phyloP scores from a whole-genome alignment of 257 asterid species.

The Striga asiatica region DNA sequence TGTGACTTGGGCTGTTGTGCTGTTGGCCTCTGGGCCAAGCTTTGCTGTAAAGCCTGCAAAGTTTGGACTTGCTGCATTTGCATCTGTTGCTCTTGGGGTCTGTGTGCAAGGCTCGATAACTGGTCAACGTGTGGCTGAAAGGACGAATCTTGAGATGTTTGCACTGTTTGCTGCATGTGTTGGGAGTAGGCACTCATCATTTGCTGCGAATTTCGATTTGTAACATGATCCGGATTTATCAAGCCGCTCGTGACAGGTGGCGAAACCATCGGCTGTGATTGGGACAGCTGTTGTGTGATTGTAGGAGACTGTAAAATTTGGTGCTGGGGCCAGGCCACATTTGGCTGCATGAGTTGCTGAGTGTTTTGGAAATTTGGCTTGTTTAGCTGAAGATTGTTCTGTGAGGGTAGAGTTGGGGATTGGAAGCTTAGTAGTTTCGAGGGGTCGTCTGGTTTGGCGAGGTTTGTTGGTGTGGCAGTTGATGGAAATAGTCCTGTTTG shows the following conservation, averaged over 20 bases:
- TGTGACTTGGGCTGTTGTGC: constrained; percentile 42
- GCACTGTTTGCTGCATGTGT: constrained; percentile 62
- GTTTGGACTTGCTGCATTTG: constrained; percentile 39
- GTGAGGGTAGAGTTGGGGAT: constrained; percentile 42
- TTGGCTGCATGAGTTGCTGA: constrained; percentile 45
- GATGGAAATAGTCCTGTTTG: constrained; percentile 41
- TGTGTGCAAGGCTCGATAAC: constrained; percentile 34
- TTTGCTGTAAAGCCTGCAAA: constrained; percentile 1
- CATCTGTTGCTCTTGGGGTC: constrained; percentile 49
- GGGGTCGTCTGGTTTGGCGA: constrained; percentile 49
- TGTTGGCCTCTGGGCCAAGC: constrained; percentile 41
- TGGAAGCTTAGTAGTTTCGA: constrained; percentile 73
- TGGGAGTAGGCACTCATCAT: constrained; percentile 34
- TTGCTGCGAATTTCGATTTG: constrained; percentile 46
- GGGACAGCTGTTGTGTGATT: constrained; percentile 52
- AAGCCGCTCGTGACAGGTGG: constrained; percentile 27
- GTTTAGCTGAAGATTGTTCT: constrained; percentile 48
- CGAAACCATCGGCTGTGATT: constrained; percentile 24
- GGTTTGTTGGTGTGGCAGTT: constrained; percentile 10
- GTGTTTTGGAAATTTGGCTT: constrained; percentile 34
- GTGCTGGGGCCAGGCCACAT: constrained; percentile 42
- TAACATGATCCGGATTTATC: constrained; percentile 25
- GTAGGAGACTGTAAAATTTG: too few species aligned
- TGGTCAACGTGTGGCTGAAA: constrained; percentile 59
- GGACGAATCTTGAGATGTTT: constrained; percentile 43